Evolutionary conservation across 2,329 filamentous ascomycete genomes (phyloP).

Genomic region (Tympanopsis confertula): DNA sequence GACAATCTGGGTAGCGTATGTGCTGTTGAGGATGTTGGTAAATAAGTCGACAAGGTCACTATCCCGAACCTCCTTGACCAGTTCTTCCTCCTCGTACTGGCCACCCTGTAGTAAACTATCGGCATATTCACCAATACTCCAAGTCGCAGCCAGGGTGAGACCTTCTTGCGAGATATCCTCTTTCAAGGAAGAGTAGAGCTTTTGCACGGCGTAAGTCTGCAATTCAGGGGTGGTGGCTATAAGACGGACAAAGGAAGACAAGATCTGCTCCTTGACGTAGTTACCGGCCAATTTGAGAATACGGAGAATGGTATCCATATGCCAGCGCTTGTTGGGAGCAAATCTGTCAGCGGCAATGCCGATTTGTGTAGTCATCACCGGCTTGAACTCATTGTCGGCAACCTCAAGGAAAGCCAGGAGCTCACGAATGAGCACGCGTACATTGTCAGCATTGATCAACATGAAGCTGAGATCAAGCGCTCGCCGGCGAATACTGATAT

Average conservation of each 20-base stretch:
- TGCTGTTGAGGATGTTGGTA: slow-evolving; percentile 82
- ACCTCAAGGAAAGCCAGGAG: slow-evolving; percentile 91
- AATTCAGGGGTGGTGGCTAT: slow-evolving; percentile 90
- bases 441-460: slow-evolving; percentile 91
- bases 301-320: slow-evolving; percentile 92
- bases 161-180: slow-evolving; percentile 98
- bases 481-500: slow-evolving; percentile 91
- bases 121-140: slow-evolving; percentile 96
- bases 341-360: slow-evolving; percentile 93
- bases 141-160: slow-evolving; percentile 80
- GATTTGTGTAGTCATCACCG: slow-evolving; percentile 95
- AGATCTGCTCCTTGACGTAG: slow-evolving; percentile 93
- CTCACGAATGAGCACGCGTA: slow-evolving; percentile 84
- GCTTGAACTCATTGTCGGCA: slow-evolving; percentile 96
- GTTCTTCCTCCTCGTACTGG: slow-evolving; percentile 86
- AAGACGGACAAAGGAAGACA: slow-evolving; percentile 90
- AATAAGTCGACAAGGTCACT: slow-evolving; percentile 90
- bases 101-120: slow-evolving; percentile 81
- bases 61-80: slow-evolving; percentile 71
- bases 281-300: slow-evolving; percentile 89
- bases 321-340: slow-evolving; percentile 95
- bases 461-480: slow-evolving; percentile 98
- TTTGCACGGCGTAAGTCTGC: slow-evolving; percentile 93
- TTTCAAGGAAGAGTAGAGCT: slow-evolving; percentile 79
- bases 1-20: slow-evolving; percentile 79